Percentiles rank a stretch among this genome's conserved stretches.
Evolutionary conservation across 352 stramenopile species (phyloP).

Genomic region (Globisporangium irregulare): DNA sequence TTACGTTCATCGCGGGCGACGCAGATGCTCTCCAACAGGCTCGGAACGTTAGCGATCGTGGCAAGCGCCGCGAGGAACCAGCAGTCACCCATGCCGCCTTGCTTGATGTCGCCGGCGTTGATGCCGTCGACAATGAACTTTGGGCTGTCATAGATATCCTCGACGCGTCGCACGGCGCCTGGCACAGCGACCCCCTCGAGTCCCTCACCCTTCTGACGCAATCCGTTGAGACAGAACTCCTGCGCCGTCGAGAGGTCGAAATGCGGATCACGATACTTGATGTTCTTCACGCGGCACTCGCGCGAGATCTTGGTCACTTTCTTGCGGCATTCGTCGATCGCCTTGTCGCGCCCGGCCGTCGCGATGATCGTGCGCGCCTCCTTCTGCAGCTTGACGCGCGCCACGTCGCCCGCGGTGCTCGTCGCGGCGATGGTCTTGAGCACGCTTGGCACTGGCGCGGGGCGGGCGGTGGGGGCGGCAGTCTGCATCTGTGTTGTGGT

Average conservation of each 20-base stretch:
- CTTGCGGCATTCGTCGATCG: constrained; percentile 32
- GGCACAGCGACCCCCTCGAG: constrained; percentile 18
- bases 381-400: constrained; percentile 18
- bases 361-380: constrained; percentile 27
- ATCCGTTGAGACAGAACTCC: constrained; percentile 28
- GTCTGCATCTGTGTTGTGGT: constrained; percentile 2
- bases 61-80: constrained; percentile 79
- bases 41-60: constrained; percentile 63
- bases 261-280: constrained; percentile 46
- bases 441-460: constrained; percentile 11
- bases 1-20: constrained; percentile 38
- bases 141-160: constrained; percentile 35
- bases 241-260: constrained; percentile 27
- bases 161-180: constrained; percentile 25
- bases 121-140: constrained; percentile 54
- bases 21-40: constrained; percentile 62
- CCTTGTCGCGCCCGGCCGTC: constrained; percentile 25
- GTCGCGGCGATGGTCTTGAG: not conserved
- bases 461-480: not conserved
- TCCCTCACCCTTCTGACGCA: constrained; percentile 19
- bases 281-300: constrained; percentile 38
- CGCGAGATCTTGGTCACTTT: constrained; percentile 40
- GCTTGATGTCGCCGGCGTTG: constrained; percentile 62
- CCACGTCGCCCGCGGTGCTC: not conserved
- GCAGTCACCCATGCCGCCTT: constrained; percentile 74